Conservation (phyloP, 768 basidiomycete genomes). For the Rhizopogon vinicolor region DNA sequence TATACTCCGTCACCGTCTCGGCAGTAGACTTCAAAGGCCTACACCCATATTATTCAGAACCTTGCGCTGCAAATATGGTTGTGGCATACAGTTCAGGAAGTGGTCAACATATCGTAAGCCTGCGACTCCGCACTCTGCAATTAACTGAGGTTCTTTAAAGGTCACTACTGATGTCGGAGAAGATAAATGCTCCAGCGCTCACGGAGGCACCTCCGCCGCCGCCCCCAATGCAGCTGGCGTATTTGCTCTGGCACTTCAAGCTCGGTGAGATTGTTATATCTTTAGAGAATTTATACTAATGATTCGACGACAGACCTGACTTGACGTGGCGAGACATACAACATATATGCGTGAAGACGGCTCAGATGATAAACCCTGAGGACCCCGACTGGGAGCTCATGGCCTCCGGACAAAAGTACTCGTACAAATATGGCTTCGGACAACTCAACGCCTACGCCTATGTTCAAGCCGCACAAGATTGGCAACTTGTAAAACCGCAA, state of each 20-base stretch:
- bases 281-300: not conserved
- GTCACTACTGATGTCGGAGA: constrained; percentile 93
- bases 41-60: constrained; percentile 95
- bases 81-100: constrained; percentile 95
- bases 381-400: constrained; percentile 95
- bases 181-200: constrained; percentile 71
- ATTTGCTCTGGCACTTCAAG: constrained; percentile 85
- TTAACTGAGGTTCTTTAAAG: constrained; percentile 35
- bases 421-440: constrained; percentile 97
- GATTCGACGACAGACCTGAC: constrained; percentile 59
- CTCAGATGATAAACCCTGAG: constrained; percentile 73
- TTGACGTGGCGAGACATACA: constrained; percentile 97
- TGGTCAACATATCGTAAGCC: constrained; percentile 84
- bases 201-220: constrained; percentile 97
- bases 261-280: constrained; percentile 50
- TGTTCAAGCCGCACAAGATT: constrained; percentile 74
- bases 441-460: constrained; percentile 79
- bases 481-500: constrained; percentile 91
- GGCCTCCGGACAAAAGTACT: constrained; percentile 44
- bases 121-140: constrained; percentile 7
- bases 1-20: constrained; percentile 95
- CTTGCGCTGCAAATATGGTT: constrained; percentile 96
- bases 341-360: constrained; percentile 76
- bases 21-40: constrained; percentile 90
- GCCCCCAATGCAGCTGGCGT: constrained; percentile 96